Conservation (phyloP, 1,139 yeast genomes). For the Scheffersomyces quercinus region DNA sequence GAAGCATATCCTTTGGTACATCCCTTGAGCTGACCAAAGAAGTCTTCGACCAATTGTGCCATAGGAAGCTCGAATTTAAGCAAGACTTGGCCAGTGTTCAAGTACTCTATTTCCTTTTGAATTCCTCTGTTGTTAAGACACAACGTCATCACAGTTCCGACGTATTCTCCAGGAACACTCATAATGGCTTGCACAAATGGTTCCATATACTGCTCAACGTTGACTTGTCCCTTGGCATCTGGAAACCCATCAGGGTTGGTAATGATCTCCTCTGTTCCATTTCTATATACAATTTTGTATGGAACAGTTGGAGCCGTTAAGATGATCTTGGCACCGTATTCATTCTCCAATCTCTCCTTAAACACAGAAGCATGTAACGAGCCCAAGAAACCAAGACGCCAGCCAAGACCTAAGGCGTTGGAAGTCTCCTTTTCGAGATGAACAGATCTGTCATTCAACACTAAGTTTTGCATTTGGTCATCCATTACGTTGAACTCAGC, state of each 20-base stretch:
- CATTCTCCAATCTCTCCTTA: conserved; percentile 86
- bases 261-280: conserved; percentile 64
- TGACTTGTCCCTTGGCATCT: conserved; percentile 43
- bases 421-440: conserved; percentile 89
- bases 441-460: conserved; percentile 89
- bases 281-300: conserved; percentile 64
- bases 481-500: conserved; percentile 86
- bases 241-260: conserved; percentile 96
- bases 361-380: conserved; percentile 94
- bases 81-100: conserved; percentile 80
- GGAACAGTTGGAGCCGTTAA: conserved; percentile 98
- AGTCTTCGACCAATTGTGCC: conserved; percentile 89
- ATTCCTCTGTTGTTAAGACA: conserved; percentile 85
- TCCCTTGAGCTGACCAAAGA: conserved; percentile 90
- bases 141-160: conserved; percentile 82
- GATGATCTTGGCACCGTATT: conserved; percentile 89
- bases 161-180: conserved; percentile 87
- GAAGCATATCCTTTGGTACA: conserved; percentile 92
- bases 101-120: conserved; percentile 76
- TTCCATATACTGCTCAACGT: conserved; percentile 67
- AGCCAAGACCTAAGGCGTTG: conserved; percentile 93
- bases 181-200: conserved; percentile 90
- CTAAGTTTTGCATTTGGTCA: conserved; percentile 85
- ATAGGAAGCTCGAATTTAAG: conserved; percentile 80
- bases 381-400: conserved; percentile 95